Conservation (phyloP, 2,329 filamentous ascomycete genomes). For the Botrytis porri region DNA sequence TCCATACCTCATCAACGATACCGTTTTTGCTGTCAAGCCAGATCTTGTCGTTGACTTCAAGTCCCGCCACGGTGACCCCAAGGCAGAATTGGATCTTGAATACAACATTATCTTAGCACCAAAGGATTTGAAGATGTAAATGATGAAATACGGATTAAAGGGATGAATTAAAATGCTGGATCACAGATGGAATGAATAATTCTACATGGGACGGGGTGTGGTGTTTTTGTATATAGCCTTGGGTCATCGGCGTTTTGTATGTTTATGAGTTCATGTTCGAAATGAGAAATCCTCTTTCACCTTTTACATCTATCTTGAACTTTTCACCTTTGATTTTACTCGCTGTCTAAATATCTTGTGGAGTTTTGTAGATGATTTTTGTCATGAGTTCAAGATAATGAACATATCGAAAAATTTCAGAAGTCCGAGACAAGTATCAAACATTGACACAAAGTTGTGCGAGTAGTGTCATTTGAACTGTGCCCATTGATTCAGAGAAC, state of each 20-base stretch:
- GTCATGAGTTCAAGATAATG: background rate
- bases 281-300: conserved; percentile 20
- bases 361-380: background rate
- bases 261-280: background rate
- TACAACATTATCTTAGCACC: conserved; percentile 38
- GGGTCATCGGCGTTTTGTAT: background rate
- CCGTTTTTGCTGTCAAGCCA: conserved; percentile 54
- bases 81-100: conserved; percentile 38
- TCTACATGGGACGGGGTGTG: background rate
- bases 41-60: conserved; percentile 47
- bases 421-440: background rate
- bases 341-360: too few species aligned
- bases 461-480: background rate
- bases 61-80: conserved; percentile 37
- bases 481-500: background rate
- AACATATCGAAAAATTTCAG: background rate
- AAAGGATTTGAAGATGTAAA: conserved; percentile 11
- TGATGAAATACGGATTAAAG: background rate
- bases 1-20: conserved; percentile 55
- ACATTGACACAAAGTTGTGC: background rate
- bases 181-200: background rate
- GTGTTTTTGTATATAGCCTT: conserved; percentile 8
- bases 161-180: background rate
- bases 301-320: background rate
- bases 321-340: background rate